Evolutionary conservation across 2,329 filamentous ascomycete genomes (phyloP).

Genomic region (Trichophyton rubrum): DNA sequence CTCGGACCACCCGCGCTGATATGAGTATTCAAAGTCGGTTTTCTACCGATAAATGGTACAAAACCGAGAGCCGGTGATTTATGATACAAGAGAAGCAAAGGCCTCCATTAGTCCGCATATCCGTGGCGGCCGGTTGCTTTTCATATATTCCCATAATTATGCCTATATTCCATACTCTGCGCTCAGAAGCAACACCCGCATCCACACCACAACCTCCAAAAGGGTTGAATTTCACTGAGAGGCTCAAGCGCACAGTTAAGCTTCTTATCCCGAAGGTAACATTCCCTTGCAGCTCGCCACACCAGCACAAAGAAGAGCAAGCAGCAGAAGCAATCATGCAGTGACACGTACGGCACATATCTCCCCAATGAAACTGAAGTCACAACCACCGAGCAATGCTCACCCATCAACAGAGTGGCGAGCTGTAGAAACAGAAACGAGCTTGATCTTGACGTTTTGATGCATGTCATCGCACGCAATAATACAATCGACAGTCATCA

Average conservation of each 20-base stretch:
- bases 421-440: background rate
- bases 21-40: no score
- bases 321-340: background rate
- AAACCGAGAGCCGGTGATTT: no score
- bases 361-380: background rate
- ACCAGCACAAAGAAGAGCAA: background rate
- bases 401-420: background rate
- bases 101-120: background rate
- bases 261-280: background rate
- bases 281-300: background rate
- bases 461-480: background rate
- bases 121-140: background rate
- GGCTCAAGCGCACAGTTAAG: slow-evolving; percentile 2
- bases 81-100: background rate
- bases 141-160: background rate
- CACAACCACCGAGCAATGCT: background rate
- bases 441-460: background rate
- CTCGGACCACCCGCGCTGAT: background rate
- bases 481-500: background rate
- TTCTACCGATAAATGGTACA: no score
- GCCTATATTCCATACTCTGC: background rate
- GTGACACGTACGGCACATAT: background rate
- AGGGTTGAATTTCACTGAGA: background rate
- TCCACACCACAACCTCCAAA: background rate
- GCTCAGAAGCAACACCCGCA: background rate